Evolutionary conservation across 305 asterid species (phyloP), one percentile per base, ranked within the genome.

Genomic region (Solanum hybrid): DNA sequence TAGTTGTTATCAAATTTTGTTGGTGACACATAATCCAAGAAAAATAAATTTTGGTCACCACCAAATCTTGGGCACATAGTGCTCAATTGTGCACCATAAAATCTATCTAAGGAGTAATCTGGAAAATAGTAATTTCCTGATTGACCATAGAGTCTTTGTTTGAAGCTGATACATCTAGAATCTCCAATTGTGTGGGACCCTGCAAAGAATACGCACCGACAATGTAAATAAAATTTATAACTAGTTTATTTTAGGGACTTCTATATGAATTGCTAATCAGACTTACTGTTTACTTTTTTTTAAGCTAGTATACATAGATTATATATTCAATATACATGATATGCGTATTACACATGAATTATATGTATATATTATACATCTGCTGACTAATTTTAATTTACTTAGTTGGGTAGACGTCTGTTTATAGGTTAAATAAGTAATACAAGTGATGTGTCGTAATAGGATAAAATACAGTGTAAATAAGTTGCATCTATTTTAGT

Each of bases 151-250:
- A 93, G 90, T 85, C 95, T 92, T 13, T 92, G 84, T 46, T n/a
- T 87, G 78, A 88, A 93, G 35, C 89, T 40, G 10, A 71, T 31
- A 69, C 95, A 93, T 82, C 92, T 84, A 2, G 94, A 57, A 22
- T 86, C 29, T 9, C 95, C 99, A 35, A 97, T 95, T 80, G 98
- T 97, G 93, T 97, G 99, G 92, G 97, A 93, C 83, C 99, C 99
- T 96, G 95, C 89, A 92, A 11, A 8, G 14, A 3, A 85, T 33
- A 28, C 5, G 11, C 79, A 29, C 0, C 20, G 2, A 73, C 10
- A 1, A 4, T 24, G 75, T 69, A 24, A 67, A 67, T 0, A 67
- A n/a, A 10, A 69, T 69, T 22, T 69, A 24, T 71, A 71, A 0
- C 9, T 71, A n/a, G 0, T 11, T 71, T 71, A 71, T 71, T 69